These are phyloP conservation scores for Lentinula sp. DNA, from an alignment of 768 basidiomycete species.

Conservation along the genomic window DNA sequence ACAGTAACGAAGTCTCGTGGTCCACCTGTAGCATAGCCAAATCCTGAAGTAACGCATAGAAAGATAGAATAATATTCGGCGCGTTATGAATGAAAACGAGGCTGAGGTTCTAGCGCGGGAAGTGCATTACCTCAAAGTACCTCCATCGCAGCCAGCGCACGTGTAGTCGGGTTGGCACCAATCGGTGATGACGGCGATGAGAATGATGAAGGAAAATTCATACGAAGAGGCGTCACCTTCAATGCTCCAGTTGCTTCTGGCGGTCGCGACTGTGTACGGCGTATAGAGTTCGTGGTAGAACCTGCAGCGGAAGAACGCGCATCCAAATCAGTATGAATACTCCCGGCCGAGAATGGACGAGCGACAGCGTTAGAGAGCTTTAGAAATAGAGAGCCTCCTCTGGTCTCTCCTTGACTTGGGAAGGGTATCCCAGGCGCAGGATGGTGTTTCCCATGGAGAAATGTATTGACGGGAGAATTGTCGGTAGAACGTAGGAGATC, in stretches of 20 bases:
- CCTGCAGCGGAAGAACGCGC: neutral
- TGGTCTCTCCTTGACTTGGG: neutral
- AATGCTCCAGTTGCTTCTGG: neutral
- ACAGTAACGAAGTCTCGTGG: neutral
- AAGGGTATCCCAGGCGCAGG: neutral
- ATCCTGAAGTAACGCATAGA: neutral
- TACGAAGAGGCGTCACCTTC: neutral
- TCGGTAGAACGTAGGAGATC: constrained; percentile 1
- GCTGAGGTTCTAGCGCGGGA: neutral
- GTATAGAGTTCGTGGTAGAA: neutral
- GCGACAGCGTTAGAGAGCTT: neutral
- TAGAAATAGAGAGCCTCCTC: neutral
- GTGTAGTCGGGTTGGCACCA: neutral
- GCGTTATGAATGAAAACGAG: neutral
- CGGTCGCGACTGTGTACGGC: neutral
- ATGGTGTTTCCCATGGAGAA: neutral
- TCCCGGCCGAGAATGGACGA: neutral
- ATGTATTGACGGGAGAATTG: neutral
- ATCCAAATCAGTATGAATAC: neutral
- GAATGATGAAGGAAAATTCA: neutral
- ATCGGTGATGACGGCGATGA: neutral
- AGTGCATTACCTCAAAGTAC: neutral
- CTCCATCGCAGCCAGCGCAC: neutral
- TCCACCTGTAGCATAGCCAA: neutral
- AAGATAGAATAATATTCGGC: neutral